Percentiles rank a stretch among this genome's conserved stretches.
Conservation (phyloP, 2,329 filamentous ascomycete species). For the Scedosporium dehoogii region DNA sequence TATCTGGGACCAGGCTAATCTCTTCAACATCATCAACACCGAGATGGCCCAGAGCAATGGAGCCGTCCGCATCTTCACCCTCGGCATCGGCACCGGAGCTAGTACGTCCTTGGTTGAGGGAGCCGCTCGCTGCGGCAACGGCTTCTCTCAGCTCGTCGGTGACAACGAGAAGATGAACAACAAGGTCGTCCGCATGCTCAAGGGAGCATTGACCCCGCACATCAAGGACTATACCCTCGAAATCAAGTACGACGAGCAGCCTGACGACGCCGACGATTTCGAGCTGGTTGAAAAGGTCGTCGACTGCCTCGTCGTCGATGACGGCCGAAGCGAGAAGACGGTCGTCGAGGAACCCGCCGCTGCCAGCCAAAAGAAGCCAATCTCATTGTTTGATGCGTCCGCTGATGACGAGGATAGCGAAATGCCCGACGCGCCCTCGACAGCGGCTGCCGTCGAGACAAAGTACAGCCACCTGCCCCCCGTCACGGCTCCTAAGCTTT, state of each 20-base stretch:
- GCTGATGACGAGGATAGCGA: slow-evolving; percentile 30
- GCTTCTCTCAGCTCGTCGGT: slow-evolving; percentile 52
- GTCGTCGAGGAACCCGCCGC: slow-evolving; percentile 10
- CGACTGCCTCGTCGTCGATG: slow-evolving; percentile 33
- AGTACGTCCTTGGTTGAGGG: slow-evolving; percentile 46
- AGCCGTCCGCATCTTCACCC: slow-evolving; percentile 39
- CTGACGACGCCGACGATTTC: slow-evolving; percentile 38
- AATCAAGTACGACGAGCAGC: slow-evolving; percentile 40
- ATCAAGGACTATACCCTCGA: slow-evolving; percentile 54
- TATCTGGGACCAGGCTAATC: slow-evolving; percentile 33
- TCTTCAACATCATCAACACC: slow-evolving; percentile 35
- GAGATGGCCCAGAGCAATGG: slow-evolving; percentile 28
- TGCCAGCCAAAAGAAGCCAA: slow-evolving; percentile 24
- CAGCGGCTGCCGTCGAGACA: slow-evolving; percentile 11
- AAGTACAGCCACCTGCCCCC: slow-evolving; percentile 42
- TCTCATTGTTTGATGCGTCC: slow-evolving; percentile 50
- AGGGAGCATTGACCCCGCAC: slow-evolving; percentile 57
- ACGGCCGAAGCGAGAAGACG: slow-evolving; percentile 11
- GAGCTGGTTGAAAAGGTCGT: slow-evolving; percentile 51
- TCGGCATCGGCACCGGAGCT: slow-evolving; percentile 41
- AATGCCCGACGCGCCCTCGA: slow-evolving; percentile 9
- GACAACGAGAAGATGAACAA: slow-evolving; percentile 55
- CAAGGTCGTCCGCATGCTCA: slow-evolving; percentile 66
- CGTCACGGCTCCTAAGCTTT: slow-evolving; percentile 41
- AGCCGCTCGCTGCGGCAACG: slow-evolving; percentile 41